Evolutionary conservation across 1,139 yeast genomes (phyloP), one percentile per base, ranked within the genome.

Genomic region (Petasospora fabianii): DNA sequence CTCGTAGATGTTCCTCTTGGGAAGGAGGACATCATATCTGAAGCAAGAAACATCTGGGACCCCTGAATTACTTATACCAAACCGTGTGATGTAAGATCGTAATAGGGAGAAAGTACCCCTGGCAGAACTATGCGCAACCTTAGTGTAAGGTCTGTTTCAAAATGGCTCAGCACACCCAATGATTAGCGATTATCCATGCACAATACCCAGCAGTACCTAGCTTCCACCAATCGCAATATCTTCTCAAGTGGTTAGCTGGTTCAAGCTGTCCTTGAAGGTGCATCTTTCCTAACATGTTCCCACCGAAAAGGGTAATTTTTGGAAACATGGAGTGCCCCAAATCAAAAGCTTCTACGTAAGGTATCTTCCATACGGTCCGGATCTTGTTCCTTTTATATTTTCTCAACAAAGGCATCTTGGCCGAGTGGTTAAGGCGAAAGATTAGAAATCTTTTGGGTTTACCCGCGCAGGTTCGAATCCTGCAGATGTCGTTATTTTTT

Each of bases 381-480:
- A 7, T 20, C 9, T 7, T 20, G 22, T 20, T 6, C 22, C 10
- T 10, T n/a, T n/a, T n/a, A n/a, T n/a, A n/a, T 20, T 20, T 20
- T 20, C 22, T 20, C 27, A 12, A 10, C 12, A 26, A 10, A 13
- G 69, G 69, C 70, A 65, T 62, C 67, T 64, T 68, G 71, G 71
- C 72, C 72, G 72, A 67, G 72, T 64, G 72, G 72, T 68, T 67
- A 68, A 67, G 73, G 73, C 71, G 73, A 65, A 66, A 67, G 73
- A 68, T 68, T 68, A 67, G 73, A 67, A 68, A 67, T 66, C 72
- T 66, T 66, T 67, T 66, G 71, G 71, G 70, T 53, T 58, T 62
- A 59, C 68, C 69, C 68, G 69, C 69, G 68, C 68, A 65, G 69
- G 69, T 65, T 65, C 69, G 69, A 64, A 59, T 64, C 68, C 68